phyloP scores from a whole-genome alignment of 192 early-diverging fungal genomes.

The Gaertneriomyces sp. region DNA sequence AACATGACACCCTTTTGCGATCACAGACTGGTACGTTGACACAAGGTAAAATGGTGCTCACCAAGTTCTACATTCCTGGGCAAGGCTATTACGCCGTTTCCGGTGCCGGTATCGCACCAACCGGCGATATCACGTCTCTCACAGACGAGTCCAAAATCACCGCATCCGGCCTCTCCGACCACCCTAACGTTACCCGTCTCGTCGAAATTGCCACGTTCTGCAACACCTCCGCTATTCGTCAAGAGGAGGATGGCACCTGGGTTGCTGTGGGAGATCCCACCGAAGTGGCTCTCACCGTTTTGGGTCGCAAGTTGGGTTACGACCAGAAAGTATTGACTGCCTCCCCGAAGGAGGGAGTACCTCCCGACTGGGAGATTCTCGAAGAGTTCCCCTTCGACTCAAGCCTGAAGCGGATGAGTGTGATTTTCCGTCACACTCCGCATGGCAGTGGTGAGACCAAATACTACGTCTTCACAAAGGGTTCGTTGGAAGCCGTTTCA shows the following conservation, averaged over 20 bases:
- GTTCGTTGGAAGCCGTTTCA: slow-evolving; percentile 13
- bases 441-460: not conserved
- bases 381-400: slow-evolving; percentile 35
- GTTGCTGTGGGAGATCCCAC: slow-evolving; percentile 32
- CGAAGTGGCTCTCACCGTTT: slow-evolving; percentile 34
- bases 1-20: not conserved
- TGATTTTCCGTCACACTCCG: slow-evolving; percentile 18
- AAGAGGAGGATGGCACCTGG: slow-evolving; percentile 18
- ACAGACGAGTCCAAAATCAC: not conserved
- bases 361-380: slow-evolving; percentile 24
- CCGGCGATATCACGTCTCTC: not conserved
- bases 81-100: not conserved
- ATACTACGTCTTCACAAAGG: slow-evolving; percentile 8
- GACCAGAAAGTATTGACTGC: too few relatives aligned
- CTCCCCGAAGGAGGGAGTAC: not conserved
- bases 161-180: not conserved
- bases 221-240: not conserved
- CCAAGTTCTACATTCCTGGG: slow-evolving; percentile 8
- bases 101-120: not conserved
- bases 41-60: slow-evolving; percentile 69
- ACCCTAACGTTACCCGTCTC: not conserved
- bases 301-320: slow-evolving; percentile 26
- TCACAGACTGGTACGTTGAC: slow-evolving; percentile 82
- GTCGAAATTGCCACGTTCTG: slow-evolving; percentile 5
- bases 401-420: slow-evolving; percentile 32